Base-by-base conservation (phyloP, 495 filamentous ascomycete species). In the Aspergillus avenaceus region DNA sequence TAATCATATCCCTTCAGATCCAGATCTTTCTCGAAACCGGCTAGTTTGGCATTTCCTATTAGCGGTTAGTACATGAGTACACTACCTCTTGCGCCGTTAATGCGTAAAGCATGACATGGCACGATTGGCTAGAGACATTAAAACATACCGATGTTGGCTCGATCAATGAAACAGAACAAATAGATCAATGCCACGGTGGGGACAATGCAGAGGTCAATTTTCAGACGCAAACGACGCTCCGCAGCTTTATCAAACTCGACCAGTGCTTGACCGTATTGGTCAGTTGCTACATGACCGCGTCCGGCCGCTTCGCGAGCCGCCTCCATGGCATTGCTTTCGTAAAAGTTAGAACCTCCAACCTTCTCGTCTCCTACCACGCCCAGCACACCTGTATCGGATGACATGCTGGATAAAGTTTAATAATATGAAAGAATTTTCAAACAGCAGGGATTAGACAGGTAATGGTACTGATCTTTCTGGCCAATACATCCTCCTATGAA, bases 131-230 rank as follows among this genome's bases (percentile, higher is more conserved):
- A n/a, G n/a, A n/a, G n/a, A n/a, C n/a, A n/a, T n/a, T n/a, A n/a
- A n/a, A 3, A 51, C 56, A 12, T 62, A 81, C 82, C 83, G 43
- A 85, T 80, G 51, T 86, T 86, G 25, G 82, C 71, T 41, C 83
- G 76, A 51, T 80, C 76, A 47, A 80, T 77, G 50, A 80, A 80
- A 47, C 73, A 78, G 53, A 79, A 78, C 0, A 79, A 60, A 53
- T 78, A 79, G 21, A 79, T 61, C 1, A 78, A 21, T 0, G 73
- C 58, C 14, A 78, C 73, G 1, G 73, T 76, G 0, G 76, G 75
- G 8, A 78, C 54, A 34, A 78, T 63, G 34, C 58, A 71, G 0
- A 78, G 41, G 41, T 80, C 76, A 24, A 79, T 72, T 52, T 80
- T 80, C 46, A 56, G 46, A 8, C 66, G 54, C 40, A 75, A 70